These are phyloP conservation scores for Eimeria necatrix DNA, from an alignment of 169 alveolate species.

Conservation along the genomic window DNA sequence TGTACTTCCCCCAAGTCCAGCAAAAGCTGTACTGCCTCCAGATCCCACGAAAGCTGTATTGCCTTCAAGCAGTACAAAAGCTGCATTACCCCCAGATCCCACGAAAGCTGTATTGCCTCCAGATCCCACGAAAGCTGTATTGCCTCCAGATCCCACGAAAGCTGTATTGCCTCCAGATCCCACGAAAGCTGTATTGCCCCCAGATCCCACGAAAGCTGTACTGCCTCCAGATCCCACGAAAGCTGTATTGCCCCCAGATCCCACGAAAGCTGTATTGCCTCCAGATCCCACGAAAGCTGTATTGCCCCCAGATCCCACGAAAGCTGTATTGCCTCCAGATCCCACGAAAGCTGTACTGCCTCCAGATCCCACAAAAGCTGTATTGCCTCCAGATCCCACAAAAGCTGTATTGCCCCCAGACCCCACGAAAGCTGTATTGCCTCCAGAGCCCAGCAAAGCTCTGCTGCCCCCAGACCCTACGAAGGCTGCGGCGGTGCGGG, in stretches of 20 bases:
- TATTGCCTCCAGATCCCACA: constrained; percentile 21
- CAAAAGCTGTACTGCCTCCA: not conserved
- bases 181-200: constrained; percentile 46
- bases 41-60: not conserved
- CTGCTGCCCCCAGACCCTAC: constrained; percentile 28
- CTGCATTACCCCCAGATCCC: constrained; percentile 48
- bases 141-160: constrained; percentile 56
- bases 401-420: constrained; percentile 40
- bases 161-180: constrained; percentile 51
- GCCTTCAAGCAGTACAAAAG: constrained; percentile 22
- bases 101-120: constrained; percentile 36
- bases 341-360: constrained; percentile 31
- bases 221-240: constrained; percentile 51
- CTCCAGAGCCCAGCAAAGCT: constrained; percentile 21
- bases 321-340: constrained; percentile 40
- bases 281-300: constrained; percentile 44
- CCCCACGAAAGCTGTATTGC: constrained; percentile 14
- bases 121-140: constrained; percentile 39
- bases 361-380: constrained; percentile 44
- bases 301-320: constrained; percentile 51
- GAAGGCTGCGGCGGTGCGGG: not conserved
- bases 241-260: constrained; percentile 15
- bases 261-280: constrained; percentile 31
- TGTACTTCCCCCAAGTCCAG: not conserved
- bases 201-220: constrained; percentile 52